A percentile compares a stretch with the other conserved stretches of the same genome.
Conservation (phyloP, 331 rosid species). For the Acacia concinna region DNA sequence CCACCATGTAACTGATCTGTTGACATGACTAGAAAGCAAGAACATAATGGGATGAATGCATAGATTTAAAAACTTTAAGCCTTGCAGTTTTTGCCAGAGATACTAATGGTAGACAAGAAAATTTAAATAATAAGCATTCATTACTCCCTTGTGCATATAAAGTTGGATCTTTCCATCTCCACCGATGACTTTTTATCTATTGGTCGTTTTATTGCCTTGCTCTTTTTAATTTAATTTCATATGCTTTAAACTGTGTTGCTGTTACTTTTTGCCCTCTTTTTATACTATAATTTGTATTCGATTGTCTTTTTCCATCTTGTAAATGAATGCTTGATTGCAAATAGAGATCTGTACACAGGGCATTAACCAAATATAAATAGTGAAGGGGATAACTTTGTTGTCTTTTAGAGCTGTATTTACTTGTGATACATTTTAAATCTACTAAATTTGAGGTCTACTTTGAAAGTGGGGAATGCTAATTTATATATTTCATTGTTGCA, state of each 20-base stretch:
- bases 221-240: background rate
- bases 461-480: conserved; percentile 11
- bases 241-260: conserved; percentile 1
- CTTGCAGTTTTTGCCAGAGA: background rate
- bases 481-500: conserved; percentile 34
- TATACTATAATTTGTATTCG: background rate
- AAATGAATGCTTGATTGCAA: background rate
- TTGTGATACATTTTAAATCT: background rate
- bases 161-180: background rate
- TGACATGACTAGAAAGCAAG: background rate
- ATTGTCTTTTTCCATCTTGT: background rate
- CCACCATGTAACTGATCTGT: background rate
- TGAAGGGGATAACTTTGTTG: background rate
- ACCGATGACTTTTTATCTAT: background rate
- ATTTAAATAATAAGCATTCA: background rate
- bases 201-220: background rate
- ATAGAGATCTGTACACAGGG: background rate
- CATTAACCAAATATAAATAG: background rate
- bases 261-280: background rate
- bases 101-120: background rate
- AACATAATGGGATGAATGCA: background rate
- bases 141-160: background rate
- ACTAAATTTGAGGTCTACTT: background rate
- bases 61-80: background rate
- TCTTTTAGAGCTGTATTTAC: conserved; percentile 2